A percentile compares a stretch with the other conserved stretches of the same genome.
phyloP scores from a whole-genome alignment of 2,329 filamentous ascomycete species.

The Colletotrichum lini region DNA sequence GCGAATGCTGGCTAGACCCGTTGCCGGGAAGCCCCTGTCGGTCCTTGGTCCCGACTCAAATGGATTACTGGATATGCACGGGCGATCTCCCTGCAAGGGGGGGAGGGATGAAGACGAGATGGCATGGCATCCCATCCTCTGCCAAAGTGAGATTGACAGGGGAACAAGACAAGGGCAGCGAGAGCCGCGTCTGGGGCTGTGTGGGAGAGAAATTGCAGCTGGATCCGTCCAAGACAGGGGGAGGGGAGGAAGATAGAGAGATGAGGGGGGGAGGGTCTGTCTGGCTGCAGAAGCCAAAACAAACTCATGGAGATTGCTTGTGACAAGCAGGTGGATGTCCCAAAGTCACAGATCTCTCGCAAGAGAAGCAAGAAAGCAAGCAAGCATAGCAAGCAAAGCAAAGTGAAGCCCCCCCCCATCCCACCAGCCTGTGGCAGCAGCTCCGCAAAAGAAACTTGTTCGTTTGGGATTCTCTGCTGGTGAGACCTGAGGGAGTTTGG shows the following conservation, averaged over 20 bases:
- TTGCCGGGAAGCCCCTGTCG: slow-evolving; percentile 18
- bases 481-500: neutral
- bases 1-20: slow-evolving; percentile 1
- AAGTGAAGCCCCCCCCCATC: slow-evolving; percentile 1
- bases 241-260: neutral
- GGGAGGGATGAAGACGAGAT: neutral
- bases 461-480: slow-evolving; percentile 19
- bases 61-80: slow-evolving; percentile 23
- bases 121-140: neutral
- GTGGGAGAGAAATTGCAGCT: slow-evolving; percentile 30
- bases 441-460: slow-evolving; percentile 11
- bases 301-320: slow-evolving; percentile 18
- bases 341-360: slow-evolving; percentile 4
- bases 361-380: neutral
- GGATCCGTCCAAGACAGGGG: neutral
- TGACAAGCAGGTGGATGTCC: slow-evolving; percentile 24
- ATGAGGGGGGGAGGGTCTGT: neutral
- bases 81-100: slow-evolving; percentile 26
- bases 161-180: neutral
- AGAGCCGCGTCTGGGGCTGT: slow-evolving; percentile 11
- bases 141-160: neutral
- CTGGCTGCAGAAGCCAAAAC: slow-evolving; percentile 27
- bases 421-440: slow-evolving; percentile 1
- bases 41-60: slow-evolving; percentile 11
- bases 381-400: too few species aligned